Conservation (phyloP, 83 land plant genomes). For the Thuja plicata region DNA sequence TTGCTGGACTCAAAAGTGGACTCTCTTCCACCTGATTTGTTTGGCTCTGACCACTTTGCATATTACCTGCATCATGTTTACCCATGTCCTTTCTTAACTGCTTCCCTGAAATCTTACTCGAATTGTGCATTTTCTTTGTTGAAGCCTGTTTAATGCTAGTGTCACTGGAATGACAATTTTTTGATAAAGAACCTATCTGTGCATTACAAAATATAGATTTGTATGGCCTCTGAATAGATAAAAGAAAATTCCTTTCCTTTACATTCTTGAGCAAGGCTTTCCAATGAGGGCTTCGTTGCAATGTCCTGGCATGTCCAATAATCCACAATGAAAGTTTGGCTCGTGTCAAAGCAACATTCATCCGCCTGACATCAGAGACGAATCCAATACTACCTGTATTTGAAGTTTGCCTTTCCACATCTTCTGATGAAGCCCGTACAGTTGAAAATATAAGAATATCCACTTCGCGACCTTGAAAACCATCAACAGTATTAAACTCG, state of each 20-base stretch:
- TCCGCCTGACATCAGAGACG: conserved; percentile 95
- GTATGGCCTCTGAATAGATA: conserved; percentile 55
- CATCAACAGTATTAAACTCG: conserved; percentile 98
- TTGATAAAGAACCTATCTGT: not conserved
- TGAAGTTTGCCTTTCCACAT: conserved; percentile 10
- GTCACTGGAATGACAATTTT: not conserved
- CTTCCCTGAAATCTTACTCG: not conserved
- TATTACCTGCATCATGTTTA: not conserved
- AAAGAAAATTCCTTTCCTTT: conserved; percentile 57
- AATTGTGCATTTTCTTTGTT: not conserved
- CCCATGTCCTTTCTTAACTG: not conserved
- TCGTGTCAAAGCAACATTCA: conserved; percentile 95
- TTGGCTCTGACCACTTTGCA: not conserved
- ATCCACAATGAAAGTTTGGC: conserved; percentile 90
- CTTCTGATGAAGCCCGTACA: conserved; percentile 66
- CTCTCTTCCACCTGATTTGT: not conserved
- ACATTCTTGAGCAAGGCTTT: conserved; percentile 78
- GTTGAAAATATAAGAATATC: conserved; percentile 90
- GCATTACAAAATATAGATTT: conserved; percentile 27
- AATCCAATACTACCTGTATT: conserved; percentile 72
- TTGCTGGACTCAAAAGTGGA: not conserved
- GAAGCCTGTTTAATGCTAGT: not conserved
- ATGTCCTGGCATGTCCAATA: conserved; percentile 77
- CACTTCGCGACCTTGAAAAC: conserved; percentile 97
- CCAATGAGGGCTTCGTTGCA: conserved; percentile 67